Base-by-base conservation (phyloP, 495 filamentous ascomycete genomes). In the Sordaria brevicollis region DNA sequence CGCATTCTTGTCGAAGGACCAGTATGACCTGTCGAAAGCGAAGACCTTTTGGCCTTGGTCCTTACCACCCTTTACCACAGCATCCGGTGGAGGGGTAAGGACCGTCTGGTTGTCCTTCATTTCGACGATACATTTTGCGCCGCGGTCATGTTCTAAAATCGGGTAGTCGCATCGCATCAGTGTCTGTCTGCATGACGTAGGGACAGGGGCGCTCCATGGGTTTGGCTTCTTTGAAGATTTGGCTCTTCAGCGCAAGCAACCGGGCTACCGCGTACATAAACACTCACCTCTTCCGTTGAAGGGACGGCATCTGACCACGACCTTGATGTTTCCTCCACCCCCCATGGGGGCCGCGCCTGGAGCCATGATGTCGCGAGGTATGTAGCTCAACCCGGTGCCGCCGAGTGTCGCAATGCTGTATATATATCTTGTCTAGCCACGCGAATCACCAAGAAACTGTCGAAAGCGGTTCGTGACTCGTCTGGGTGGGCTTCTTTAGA, bases 311-410 rank as follows among this genome's bases (percentile, higher is more conserved):
- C 95, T 88, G 83, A 99, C 95, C 86, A 99, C 95, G 84, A 99
- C 95, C 91, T 98, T 99, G 80, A 99, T 99, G 79, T 99, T 99
- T 81, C 95, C 95, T 81, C 95, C 95, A 80, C 91, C 71, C 68
- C 76, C 75, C 21, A 72, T 65, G 69, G 75, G 71, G 65, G 68
- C 65, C 66, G 71, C 91, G 70, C 83, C 86, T 79, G 90, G 87
- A 81, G 90, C 86, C 91, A 93, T 93, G 80, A 69, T 77, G 21
- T 72, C 71, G 38, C 67, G 39, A 31, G 35, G n/a, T n/a, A n/a
- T n/a, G 57, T 35, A 15, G 49, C 49, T 57, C 49, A 29, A 8
- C 25, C n/a, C 49, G 49, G 25, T 57, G 1, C 17, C 21, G 43
- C 43, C 10, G 11, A 29, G 43, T 11, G 43, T 54, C 43, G 10